phyloP scores from a whole-genome alignment of 805 yeast species.

The Candida odintsovae region DNA sequence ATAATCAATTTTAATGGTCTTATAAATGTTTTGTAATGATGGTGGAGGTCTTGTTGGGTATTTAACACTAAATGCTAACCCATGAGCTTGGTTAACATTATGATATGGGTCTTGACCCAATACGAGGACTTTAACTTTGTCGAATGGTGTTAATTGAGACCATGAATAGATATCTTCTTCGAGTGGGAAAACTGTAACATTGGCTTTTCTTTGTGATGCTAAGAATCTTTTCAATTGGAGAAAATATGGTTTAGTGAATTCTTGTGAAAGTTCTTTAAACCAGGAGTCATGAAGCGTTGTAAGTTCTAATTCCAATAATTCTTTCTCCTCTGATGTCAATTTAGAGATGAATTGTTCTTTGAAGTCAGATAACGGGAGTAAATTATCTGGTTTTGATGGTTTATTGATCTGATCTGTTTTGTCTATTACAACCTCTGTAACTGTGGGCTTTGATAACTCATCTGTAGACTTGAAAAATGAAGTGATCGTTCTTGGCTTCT shows the following conservation, averaged over 20 bases:
- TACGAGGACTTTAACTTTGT: slow-evolving; percentile 67
- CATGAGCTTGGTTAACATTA: slow-evolving; percentile 90
- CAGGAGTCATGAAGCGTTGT: slow-evolving; percentile 68
- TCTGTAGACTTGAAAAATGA: neutral
- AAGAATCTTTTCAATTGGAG: slow-evolving; percentile 64
- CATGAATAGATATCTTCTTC: slow-evolving; percentile 76
- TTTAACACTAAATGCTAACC: slow-evolving; percentile 86
- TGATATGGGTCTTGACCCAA: slow-evolving; percentile 98
- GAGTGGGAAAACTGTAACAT: slow-evolving; percentile 75
- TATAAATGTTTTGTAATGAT: slow-evolving; percentile 81
- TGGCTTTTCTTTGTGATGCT: slow-evolving; percentile 34
- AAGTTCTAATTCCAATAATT: slow-evolving; percentile 61
- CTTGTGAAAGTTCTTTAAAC: slow-evolving; percentile 63
- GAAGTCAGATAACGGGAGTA: neutral
- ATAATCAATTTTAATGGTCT: slow-evolving; percentile 65
- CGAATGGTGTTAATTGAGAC: slow-evolving; percentile 79
- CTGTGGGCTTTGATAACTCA: neutral
- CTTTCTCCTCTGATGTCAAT: slow-evolving; percentile 34
- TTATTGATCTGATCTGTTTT: neutral
- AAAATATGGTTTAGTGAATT: slow-evolving; percentile 83
- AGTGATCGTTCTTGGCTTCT: neutral
- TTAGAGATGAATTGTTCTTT: slow-evolving; percentile 7
- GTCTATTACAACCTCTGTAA: neutral
- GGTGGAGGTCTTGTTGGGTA: slow-evolving; percentile 87
- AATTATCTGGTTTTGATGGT: neutral